Evolutionary conservation across 345 rosid species (phyloP).

Genomic region (Erucastrum elatum): DNA sequence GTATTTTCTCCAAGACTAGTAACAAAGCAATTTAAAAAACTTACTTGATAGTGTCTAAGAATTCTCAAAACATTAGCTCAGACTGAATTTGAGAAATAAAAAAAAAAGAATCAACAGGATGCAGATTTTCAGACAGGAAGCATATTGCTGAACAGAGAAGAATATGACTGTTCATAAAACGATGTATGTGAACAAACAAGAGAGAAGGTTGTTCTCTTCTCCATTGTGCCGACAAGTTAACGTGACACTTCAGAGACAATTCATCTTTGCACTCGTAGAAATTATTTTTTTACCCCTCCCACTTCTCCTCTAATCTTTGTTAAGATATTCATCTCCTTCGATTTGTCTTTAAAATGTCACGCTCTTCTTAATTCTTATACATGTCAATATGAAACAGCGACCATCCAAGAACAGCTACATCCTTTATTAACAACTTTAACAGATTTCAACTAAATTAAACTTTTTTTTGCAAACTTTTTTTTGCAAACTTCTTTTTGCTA

Average conservation of each 20-base stretch:
- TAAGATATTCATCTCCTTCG: no score
- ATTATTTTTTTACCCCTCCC: no score
- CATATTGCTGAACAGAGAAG: conserved; percentile 14
- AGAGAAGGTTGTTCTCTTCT: conserved; percentile 35
- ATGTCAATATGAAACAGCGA: no score
- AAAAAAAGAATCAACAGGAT: conserved; percentile 2
- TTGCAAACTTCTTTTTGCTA: no score
- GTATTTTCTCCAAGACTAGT: background rate
- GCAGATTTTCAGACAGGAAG: conserved; percentile 13
- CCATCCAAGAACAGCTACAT: no score
- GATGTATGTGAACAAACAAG: conserved; percentile 34
- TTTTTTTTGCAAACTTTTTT: no score
- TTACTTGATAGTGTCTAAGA: conserved; percentile 17
- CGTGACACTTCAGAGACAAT: conserved; percentile 24
- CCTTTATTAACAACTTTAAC: no score
- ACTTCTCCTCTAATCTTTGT: no score
- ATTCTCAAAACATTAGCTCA: background rate
- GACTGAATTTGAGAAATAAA: background rate
- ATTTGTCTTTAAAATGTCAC: no score
- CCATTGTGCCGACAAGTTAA: conserved; percentile 40
- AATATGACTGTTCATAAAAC: conserved; percentile 26
- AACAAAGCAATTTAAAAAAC: background rate
- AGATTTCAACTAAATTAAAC: no score
- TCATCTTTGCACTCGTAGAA: no score
- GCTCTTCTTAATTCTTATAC: no score